Conservation (phyloP, 352 stramenopile genomes). For the Globisporangium camurandrum region DNA sequence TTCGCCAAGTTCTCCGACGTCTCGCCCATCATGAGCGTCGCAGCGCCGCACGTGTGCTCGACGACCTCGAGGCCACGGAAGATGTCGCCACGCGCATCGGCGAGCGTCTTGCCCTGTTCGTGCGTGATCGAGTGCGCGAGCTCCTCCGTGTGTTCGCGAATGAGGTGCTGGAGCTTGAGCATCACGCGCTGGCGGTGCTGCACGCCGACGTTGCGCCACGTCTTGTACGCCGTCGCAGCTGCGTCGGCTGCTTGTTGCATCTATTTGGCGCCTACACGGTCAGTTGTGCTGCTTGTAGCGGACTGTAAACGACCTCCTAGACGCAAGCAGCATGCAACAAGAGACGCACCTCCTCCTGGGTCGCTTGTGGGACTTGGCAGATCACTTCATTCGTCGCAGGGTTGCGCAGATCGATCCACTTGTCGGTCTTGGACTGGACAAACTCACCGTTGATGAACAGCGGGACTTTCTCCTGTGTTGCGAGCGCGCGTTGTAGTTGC, state of each 20-base stretch:
- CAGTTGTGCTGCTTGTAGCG: too few species aligned
- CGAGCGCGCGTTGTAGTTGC: too few species aligned
- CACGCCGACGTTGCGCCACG: conserved; percentile 91
- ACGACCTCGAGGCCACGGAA: conserved; percentile 92
- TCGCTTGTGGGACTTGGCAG: conserved; percentile 81
- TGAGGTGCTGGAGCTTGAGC: conserved; percentile 94
- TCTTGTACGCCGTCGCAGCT: conserved; percentile 82
- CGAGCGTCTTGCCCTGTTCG: conserved; percentile 90
- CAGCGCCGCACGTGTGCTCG: conserved; percentile 68
- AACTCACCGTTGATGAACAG: conserved; percentile 92
- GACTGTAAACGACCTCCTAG: too few species aligned
- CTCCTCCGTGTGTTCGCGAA: conserved; percentile 92
- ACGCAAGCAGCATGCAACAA: too few species aligned
- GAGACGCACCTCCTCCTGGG: conserved; percentile 68
- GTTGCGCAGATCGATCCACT: conserved; percentile 91
- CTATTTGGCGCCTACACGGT: too few species aligned
- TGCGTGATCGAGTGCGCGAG: conserved; percentile 92
- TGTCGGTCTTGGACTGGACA: conserved; percentile 84
- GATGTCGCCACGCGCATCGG: conserved; percentile 95
- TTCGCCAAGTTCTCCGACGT: conserved; percentile 88
- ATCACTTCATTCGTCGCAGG: conserved; percentile 89
- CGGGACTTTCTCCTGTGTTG: conserved; percentile 62
- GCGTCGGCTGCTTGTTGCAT: conserved; percentile 80
- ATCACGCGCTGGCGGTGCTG: conserved; percentile 93
- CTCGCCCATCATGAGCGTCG: conserved; percentile 92